Conservation (phyloP, 2,329 filamentous ascomycete species). For the Claviceps pazoutovae region DNA sequence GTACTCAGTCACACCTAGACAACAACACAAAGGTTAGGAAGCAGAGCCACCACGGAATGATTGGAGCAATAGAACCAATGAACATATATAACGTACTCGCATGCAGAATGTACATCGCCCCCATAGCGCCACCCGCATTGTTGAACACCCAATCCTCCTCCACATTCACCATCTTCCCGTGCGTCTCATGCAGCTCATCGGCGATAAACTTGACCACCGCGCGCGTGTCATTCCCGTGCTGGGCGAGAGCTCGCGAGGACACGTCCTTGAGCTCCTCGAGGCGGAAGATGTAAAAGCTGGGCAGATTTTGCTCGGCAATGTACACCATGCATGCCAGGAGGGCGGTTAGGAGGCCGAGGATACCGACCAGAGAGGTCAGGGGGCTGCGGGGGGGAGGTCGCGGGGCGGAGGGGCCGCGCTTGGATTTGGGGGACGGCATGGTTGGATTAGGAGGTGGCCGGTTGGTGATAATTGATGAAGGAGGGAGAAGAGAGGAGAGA, state of each 20-base stretch:
- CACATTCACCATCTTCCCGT: conserved; percentile 45
- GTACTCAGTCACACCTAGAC: conserved; percentile 64
- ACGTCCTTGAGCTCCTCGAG: conserved; percentile 54
- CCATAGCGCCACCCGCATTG: conserved; percentile 85
- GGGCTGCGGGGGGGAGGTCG: conserved; percentile 4
- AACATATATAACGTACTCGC: conserved; percentile 42
- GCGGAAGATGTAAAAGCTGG: conserved; percentile 63
- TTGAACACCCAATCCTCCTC: conserved; percentile 83
- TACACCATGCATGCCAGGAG: conserved; percentile 40
- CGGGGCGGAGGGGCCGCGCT: conserved; percentile 4
- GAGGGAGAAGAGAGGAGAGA: conserved; percentile 3
- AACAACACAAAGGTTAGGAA: conserved; percentile 1
- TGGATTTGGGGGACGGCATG: conserved; percentile 2
- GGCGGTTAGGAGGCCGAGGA: conserved; percentile 39
- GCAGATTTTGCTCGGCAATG: conserved; percentile 43
- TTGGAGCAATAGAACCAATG: conserved; percentile 7
- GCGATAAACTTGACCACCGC: conserved; percentile 58
- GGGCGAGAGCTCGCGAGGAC: conserved; percentile 47
- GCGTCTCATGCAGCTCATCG: conserved; percentile 42
- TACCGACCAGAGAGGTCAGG: conserved; percentile 25
- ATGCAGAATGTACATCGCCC: conserved; percentile 80
- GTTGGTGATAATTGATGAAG: no score
- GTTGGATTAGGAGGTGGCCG: neutral
- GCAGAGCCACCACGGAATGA: no score
- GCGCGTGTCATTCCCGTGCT: conserved; percentile 63